phyloP scores from a whole-genome alignment of 345 rosid genomes.

The Reutealis trisperma region DNA sequence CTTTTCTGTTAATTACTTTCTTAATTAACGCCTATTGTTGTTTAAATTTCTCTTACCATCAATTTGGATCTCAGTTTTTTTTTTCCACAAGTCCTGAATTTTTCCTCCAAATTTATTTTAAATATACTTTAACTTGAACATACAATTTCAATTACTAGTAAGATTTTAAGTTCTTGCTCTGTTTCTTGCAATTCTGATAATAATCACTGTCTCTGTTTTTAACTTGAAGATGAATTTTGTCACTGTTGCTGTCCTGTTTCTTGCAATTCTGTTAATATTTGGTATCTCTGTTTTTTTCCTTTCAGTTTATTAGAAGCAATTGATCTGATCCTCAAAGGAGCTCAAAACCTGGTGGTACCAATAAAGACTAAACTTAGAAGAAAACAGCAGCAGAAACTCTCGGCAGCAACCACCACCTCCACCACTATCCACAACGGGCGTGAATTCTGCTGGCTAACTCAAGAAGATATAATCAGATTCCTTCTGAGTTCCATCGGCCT shows the following conservation, averaged over 20 bases:
- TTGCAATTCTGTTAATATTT: neutral
- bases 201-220: neutral
- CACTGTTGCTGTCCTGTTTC: neutral
- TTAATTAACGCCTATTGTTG: neutral
- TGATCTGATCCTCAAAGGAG: slow-evolving; percentile 76
- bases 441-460: slow-evolving; percentile 88
- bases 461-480: slow-evolving; percentile 82
- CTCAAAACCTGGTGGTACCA: slow-evolving; percentile 82
- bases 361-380: slow-evolving; percentile 52
- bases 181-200: neutral
- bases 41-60: neutral
- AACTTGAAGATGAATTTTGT: neutral
- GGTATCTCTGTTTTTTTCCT: neutral
- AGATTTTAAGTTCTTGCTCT: neutral
- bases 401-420: slow-evolving; percentile 18
- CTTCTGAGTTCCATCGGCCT: slow-evolving; percentile 70
- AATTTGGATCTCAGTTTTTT: neutral
- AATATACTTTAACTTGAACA: too few species aligned
- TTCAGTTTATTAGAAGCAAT: slow-evolving; percentile 79
- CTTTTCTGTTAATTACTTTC: neutral
- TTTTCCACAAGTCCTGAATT: neutral
- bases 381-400: slow-evolving; percentile 44
- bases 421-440: slow-evolving; percentile 52
- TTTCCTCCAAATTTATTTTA: neutral
- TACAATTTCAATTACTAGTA: neutral